These are phyloP conservation scores for Zizania latifolia DNA, from an alignment of 176 grass and related monocot species.

Conservation along the genomic window DNA sequence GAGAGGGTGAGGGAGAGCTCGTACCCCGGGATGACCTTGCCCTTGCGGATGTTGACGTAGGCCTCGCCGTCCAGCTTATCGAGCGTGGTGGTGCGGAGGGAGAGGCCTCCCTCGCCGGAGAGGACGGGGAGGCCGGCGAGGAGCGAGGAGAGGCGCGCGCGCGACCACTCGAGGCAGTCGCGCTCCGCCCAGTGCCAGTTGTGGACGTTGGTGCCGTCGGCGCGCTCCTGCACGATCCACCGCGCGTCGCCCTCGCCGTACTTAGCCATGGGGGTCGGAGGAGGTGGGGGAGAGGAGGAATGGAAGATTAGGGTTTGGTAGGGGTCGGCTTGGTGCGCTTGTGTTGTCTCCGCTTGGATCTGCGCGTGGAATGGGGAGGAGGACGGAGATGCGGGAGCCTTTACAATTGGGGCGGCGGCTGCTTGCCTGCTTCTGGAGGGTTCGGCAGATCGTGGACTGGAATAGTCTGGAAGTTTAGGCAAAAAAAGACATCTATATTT, in stretches of 20 bases:
- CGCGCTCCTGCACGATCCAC: conserved; percentile 94
- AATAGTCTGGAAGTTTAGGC: conserved; percentile 33
- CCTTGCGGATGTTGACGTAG: conserved; percentile 97
- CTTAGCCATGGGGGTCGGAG: conserved; percentile 95
- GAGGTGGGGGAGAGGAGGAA: no score
- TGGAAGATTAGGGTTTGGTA: conserved; percentile 30
- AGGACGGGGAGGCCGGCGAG: conserved; percentile 69
- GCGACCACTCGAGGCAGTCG: conserved; percentile 92
- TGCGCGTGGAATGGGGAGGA: conserved; percentile 14
- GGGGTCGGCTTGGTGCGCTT: neutral
- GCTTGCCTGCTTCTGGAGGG: conserved; percentile 45
- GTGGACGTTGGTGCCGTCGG: conserved; percentile 93
- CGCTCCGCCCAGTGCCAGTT: conserved; percentile 99
- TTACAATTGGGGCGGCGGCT: neutral
- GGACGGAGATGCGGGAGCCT: neutral
- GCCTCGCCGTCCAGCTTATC: conserved; percentile 95
- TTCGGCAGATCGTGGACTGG: conserved; percentile 33
- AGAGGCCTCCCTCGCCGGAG: conserved; percentile 72
- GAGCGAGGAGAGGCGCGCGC: conserved; percentile 54
- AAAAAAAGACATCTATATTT: no score
- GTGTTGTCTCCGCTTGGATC: conserved; percentile 29
- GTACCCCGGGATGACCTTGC: conserved; percentile 90
- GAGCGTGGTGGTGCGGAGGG: conserved; percentile 55
- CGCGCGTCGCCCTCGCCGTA: conserved; percentile 91
- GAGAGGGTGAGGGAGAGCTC: conserved; percentile 76